A percentile compares a stretch with the other conserved stretches of the same genome.
Evolutionary conservation across 2,329 filamentous ascomycete genomes (phyloP).

Genomic region (Cladorrhinum sp.): DNA sequence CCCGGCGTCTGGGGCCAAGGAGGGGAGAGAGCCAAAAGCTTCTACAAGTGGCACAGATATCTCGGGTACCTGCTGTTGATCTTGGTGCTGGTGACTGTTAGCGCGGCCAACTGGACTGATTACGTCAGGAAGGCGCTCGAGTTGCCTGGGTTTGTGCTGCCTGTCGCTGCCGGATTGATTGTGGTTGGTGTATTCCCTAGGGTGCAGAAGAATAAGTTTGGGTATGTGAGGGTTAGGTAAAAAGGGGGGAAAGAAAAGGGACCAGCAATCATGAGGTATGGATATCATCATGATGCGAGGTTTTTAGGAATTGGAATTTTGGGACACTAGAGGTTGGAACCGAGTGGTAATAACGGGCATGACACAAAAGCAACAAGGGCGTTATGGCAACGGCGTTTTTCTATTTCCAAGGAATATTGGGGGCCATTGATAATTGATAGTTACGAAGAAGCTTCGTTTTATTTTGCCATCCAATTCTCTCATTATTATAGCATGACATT

Average conservation of each 20-base stretch:
- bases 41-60: slow-evolving; percentile 88
- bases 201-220: slow-evolving; percentile 79
- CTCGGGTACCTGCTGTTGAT: slow-evolving; percentile 71
- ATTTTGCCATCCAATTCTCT: not conserved
- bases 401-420: too few relatives aligned
- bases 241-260: not conserved
- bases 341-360: not conserved
- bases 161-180: slow-evolving; percentile 63
- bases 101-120: slow-evolving; percentile 70
- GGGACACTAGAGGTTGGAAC: not conserved
- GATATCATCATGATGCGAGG: not conserved
- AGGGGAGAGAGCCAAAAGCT: slow-evolving; percentile 70
- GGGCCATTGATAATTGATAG: too few relatives aligned
- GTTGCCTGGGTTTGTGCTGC: slow-evolving; percentile 73
- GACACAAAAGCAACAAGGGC: not conserved
- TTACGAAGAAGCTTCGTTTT: too few relatives aligned
- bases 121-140: slow-evolving; percentile 67
- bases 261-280: not conserved
- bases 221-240: slow-evolving; percentile 32
- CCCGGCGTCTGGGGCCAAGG: slow-evolving; percentile 70
- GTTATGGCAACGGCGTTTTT: not conserved
- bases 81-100: slow-evolving; percentile 69
- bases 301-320: not conserved
- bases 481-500: not conserved
- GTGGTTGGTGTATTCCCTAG: slow-evolving; percentile 71